These are phyloP conservation scores for Phytophthora macrochlamydospora DNA, from an alignment of 352 stramenopile genomes.

Conservation along the genomic window DNA sequence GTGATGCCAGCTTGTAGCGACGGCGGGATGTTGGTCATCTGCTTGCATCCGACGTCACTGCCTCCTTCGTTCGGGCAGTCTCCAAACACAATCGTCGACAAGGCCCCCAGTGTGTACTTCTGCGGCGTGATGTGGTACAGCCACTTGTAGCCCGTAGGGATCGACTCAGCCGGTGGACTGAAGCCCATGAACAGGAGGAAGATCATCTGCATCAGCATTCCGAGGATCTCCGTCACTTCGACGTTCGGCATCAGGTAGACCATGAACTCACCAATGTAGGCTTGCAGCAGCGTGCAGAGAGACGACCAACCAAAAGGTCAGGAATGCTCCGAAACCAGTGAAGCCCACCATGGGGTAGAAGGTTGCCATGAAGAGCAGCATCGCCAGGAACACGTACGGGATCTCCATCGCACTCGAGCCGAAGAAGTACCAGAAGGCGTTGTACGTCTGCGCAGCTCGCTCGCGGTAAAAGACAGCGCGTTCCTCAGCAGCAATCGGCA, in stretches of 20 bases:
- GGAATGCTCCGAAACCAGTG: constrained; percentile 13
- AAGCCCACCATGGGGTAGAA: constrained; percentile 33
- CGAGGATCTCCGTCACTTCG: constrained; percentile 24
- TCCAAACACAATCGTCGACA: constrained; percentile 32
- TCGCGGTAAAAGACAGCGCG: background rate
- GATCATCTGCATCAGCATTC: constrained; percentile 34
- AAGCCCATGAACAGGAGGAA: constrained; percentile 40
- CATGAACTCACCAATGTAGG: constrained; percentile 33
- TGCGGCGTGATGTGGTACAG: constrained; percentile 28
- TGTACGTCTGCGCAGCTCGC: background rate
- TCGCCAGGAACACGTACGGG: constrained; percentile 8
- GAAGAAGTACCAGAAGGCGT: background rate
- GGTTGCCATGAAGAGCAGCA: constrained; percentile 12
- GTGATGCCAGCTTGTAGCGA: constrained; percentile 13
- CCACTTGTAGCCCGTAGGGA: constrained; percentile 18
- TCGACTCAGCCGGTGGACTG: constrained; percentile 36
- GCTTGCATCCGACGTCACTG: constrained; percentile 16
- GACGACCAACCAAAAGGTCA: constrained; percentile 32
- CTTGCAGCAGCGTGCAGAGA: constrained; percentile 20
- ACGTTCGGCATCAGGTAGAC: constrained; percentile 39
- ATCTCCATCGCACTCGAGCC: constrained; percentile 7
- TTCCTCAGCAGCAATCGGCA: background rate
- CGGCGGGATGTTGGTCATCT: constrained; percentile 13
- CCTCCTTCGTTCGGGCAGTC: constrained; percentile 21
- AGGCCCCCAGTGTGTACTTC: constrained; percentile 32